These are phyloP conservation scores for Eurotiales sp. DNA, from an alignment of 2,329 filamentous ascomycete species.

Conservation along the genomic window DNA sequence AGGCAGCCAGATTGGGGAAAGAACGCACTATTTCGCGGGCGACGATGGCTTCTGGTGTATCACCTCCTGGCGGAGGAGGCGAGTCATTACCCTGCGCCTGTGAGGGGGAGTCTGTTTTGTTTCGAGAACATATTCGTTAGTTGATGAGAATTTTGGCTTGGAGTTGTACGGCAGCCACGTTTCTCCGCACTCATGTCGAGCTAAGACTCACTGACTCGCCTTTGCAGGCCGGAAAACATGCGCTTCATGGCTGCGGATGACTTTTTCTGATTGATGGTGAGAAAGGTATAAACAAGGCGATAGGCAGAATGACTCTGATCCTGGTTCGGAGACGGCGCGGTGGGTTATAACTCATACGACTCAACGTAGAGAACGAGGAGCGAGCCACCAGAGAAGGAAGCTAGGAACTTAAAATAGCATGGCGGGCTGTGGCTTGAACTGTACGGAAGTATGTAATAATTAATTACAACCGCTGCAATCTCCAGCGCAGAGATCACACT, in stretches of 20 bases:
- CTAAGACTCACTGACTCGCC: conserved; percentile 10
- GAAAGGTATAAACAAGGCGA: neutral
- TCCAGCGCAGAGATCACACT: too few species aligned
- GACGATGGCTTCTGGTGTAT: conserved; percentile 38
- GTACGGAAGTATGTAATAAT: too few species aligned
- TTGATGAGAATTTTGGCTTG: conserved; percentile 1
- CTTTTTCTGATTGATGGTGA: neutral
- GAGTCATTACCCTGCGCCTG: conserved; percentile 6
- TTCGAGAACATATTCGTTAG: conserved; percentile 12
- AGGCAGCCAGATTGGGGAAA: neutral
- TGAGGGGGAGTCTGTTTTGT: conserved; percentile 22
- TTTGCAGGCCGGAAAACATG: conserved; percentile 15
- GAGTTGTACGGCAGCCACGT: neutral
- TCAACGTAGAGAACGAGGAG: too few species aligned
- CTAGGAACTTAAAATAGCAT: too few species aligned
- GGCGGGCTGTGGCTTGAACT: too few species aligned
- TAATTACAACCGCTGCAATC: too few species aligned
- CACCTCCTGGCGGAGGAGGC: conserved; percentile 15
- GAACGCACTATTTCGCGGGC: conserved; percentile 39
- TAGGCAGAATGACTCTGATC: too few species aligned
- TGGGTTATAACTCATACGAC: too few species aligned
- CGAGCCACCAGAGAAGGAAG: too few species aligned
- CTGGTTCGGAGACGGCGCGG: too few species aligned
- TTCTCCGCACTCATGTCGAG: neutral
- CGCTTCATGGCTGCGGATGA: conserved; percentile 13